Evolutionary conservation across 2,329 filamentous ascomycete genomes (phyloP), one percentile per base, ranked within the genome.

Genomic region (Ophiosphaerella korrae): DNA sequence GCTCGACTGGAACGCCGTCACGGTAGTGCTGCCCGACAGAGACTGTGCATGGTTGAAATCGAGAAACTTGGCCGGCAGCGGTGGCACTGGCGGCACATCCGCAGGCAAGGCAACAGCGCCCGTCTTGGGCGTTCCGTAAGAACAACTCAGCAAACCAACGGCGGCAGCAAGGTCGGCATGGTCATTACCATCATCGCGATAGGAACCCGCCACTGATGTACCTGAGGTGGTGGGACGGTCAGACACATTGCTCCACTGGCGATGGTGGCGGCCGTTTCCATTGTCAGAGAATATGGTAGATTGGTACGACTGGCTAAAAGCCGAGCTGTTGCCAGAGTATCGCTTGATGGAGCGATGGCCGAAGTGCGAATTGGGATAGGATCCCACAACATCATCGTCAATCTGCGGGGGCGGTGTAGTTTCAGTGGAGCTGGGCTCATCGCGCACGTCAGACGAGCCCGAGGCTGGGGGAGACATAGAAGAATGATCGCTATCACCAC

Each of bases 141-240:
- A 96, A 81, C 91, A 95, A 75, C 89, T 93, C 56, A 96, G 85
- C 59, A 96, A 80, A 63, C 94, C 90, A 42, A 97, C 90, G 3
- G 93, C 92, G 12, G 92, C 92, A 16, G 92, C 93, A 52, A 97
- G 82, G 59, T 95, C 90, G 40, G 86, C 88, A 68, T 96, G 92
- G 57, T 74, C 72, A 45, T 74, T 71, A 35, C 93, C 86, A 48
- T 90, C 88, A 7, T 86, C 87, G 45, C 81, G 79, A 68, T 88
- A 90, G 60, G 84, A 85, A 33, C 92, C 90, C 5, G 76, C 76
- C 50, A 78, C 74, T 42, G 77, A 79, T 37, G 78, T 80, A 60
- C 74, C 76, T 13, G 90, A 92, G 1, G 92, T 96, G 31, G 84
- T 83, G 24, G 92, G 91, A 29, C 91, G 86, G 62, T 92, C 89